These are phyloP conservation scores for Hypsizygus marmoreus DNA, from an alignment of 768 basidiomycete genomes.

Conservation along the genomic window DNA sequence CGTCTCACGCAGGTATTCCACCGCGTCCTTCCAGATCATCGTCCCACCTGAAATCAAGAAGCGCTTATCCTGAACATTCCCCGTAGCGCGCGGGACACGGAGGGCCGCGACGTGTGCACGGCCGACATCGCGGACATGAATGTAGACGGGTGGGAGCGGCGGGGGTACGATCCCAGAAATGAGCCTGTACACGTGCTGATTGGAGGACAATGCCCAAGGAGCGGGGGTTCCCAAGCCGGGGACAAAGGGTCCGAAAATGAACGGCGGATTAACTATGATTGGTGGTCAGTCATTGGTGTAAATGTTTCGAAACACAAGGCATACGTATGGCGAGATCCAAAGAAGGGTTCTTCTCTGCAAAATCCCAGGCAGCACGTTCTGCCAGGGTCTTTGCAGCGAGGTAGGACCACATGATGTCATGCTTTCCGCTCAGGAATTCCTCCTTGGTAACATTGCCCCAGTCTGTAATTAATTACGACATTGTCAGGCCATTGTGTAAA, in stretches of 20 bases:
- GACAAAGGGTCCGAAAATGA: conserved; percentile 34
- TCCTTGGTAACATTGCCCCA: conserved; percentile 9
- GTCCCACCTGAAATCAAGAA: conserved; percentile 27
- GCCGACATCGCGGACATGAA: conserved; percentile 35
- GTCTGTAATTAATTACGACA: too few relatives aligned
- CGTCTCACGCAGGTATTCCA: conserved; percentile 24
- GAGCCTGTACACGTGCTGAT: conserved; percentile 25
- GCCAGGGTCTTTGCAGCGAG: conserved; percentile 7
- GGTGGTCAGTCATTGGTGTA: neutral
- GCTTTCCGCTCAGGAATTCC: conserved; percentile 9
- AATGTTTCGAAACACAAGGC: conserved; percentile 8
- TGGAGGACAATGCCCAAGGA: conserved; percentile 25
- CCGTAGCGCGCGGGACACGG: conserved; percentile 16
- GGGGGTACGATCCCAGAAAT: conserved; percentile 24
- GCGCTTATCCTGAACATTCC: conserved; percentile 30
- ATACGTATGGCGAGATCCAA: conserved; percentile 35
- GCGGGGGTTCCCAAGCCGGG: conserved; percentile 19
- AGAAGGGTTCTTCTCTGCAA: conserved; percentile 35
- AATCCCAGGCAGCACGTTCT: conserved; percentile 40
- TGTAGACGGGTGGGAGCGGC: conserved; percentile 20
- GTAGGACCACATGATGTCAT: conserved; percentile 5
- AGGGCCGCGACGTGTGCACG: conserved; percentile 31
- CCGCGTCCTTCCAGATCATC: conserved; percentile 20
- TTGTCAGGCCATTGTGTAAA: conserved; percentile 5
- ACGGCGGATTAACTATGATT: conserved; percentile 33